Evolutionary conservation across 1,284 basidiomycete species (phyloP).

Genomic region (Melampsora occidentalis): DNA sequence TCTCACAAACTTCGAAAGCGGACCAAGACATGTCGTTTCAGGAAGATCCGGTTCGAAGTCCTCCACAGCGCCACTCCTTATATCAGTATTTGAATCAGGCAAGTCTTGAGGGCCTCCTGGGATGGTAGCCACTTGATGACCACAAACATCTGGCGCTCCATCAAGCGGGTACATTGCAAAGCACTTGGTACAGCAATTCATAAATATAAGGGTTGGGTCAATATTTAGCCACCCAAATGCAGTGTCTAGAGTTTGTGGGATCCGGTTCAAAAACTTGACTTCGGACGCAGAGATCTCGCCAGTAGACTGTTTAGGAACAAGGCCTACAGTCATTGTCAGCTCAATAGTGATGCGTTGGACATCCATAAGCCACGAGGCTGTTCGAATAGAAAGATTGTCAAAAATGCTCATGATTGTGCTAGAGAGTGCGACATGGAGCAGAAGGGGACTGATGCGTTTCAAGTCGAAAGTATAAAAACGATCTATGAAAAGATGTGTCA

Average conservation of each 20-base stretch:
- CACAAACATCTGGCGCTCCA: neutral
- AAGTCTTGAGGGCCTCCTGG: neutral
- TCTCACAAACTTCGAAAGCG: neutral
- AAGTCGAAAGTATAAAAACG: no score
- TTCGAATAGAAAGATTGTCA: no score
- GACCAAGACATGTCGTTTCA: neutral
- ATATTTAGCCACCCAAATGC: neutral
- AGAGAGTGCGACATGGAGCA: no score
- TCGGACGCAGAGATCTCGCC: no score
- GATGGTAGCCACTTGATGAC: neutral
- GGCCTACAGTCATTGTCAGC: no score
- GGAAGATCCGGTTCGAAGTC: neutral
- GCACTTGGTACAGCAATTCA: neutral
- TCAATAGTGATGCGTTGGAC: no score
- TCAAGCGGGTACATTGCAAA: constrained; percentile 16
- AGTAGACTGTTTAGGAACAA: no score
- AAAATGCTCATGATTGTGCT: no score
- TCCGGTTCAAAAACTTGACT: no score
- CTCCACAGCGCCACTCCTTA: neutral
- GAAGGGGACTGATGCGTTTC: no score
- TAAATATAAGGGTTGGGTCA: neutral
- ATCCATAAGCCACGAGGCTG: no score
- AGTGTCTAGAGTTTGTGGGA: neutral
- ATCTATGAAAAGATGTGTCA: no score
- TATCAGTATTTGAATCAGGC: neutral